Base-by-base conservation (phyloP, 768 basidiomycete genomes). In the Amanita fuliginea region DNA sequence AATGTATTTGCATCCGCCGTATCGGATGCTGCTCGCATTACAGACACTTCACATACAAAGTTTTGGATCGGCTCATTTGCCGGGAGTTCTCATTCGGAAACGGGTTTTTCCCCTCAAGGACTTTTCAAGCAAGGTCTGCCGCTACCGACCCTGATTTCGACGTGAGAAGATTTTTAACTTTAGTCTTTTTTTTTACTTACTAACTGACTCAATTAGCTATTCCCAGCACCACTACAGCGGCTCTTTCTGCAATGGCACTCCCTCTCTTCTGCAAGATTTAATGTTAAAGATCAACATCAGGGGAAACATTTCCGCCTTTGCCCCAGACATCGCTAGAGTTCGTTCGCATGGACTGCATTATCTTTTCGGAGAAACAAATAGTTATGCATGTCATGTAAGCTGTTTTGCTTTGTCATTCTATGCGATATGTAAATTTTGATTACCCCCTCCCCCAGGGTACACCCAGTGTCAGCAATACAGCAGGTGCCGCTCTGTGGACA, bases 401-500 rank as follows among this genome's bases (percentile, higher is more conserved):
- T 24, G 21, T 34, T 22, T 46, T 21, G 14, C 32, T 9, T 42
- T 22, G 21, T 19, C 30, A 40, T 21, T 19, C n/a, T 9, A 8
- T 6, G 10, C 10, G 41, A 32, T 26, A 3, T 18, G 28, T 46
- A 2, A 34, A 32, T 9, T 3, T 32, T 11, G 36, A 32, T 49
- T 16, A 19, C n/a, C n/a, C n/a, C n/a, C n/a, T n/a, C n/a, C n/a
- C n/a, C n/a, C n/a, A 73, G 66, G 72, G 75, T 41, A 68, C 73
- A 13, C 68, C 74, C 40, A 77, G 76, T 2, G 81, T 81, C 8
- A 81, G 78, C 58, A 81, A 85, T 57, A 76, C 76, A 1, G 82
- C 77, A n/a, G 84, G 82, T 11, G 81, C 81, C 0, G 77, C 80
- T 14, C 61, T 86, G 16, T 86, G 83, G 83, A 68, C 72, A 9